Conservation (phyloP, 192 early-diverging fungal species). For the Coemansia sp. region DNA sequence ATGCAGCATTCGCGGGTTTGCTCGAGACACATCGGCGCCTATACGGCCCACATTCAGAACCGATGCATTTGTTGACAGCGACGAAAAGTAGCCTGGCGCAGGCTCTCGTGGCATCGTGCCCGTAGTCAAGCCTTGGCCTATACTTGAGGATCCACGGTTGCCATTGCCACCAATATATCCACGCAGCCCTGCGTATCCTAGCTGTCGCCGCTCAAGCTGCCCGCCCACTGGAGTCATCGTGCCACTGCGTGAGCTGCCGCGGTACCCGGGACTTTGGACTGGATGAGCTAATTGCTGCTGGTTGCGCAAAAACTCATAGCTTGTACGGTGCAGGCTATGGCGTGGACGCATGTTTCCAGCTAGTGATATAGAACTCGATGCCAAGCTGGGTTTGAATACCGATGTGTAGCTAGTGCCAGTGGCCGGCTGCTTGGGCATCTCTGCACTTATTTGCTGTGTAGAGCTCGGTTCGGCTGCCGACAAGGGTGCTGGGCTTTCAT, state of each 20-base stretch:
- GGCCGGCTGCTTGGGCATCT: background rate
- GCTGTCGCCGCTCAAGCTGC: constrained; percentile 26
- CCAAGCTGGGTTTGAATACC: constrained; percentile 20
- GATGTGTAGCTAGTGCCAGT: constrained; percentile 19
- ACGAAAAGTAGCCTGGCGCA: constrained; percentile 21
- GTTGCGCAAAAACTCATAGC: constrained; percentile 29
- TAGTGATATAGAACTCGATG: constrained; percentile 22
- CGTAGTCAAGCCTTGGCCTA: constrained; percentile 14
- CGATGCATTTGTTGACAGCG: constrained; percentile 29
- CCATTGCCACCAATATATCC: constrained; percentile 44
- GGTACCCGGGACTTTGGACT: constrained; percentile 30
- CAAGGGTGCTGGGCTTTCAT: background rate
- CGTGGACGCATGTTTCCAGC: constrained; percentile 36
- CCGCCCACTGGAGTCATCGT: constrained; percentile 26
- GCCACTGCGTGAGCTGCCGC: constrained; percentile 32
- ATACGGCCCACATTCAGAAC: background rate
- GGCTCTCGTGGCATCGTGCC: constrained; percentile 49
- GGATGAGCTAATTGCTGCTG: constrained; percentile 19
- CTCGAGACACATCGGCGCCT: constrained; percentile 4
- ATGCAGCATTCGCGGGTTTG: background rate
- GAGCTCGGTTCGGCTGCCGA: constrained; percentile 1
- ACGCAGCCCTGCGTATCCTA: constrained; percentile 47
- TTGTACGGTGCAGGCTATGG: constrained; percentile 31
- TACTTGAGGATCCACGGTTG: constrained; percentile 7
- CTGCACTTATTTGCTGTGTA: constrained; percentile 2